Percentiles rank a stretch among this genome's conserved stretches.
Conservation (phyloP, 2,329 filamentous ascomycete genomes). For the Penicillium hesseltinei region DNA sequence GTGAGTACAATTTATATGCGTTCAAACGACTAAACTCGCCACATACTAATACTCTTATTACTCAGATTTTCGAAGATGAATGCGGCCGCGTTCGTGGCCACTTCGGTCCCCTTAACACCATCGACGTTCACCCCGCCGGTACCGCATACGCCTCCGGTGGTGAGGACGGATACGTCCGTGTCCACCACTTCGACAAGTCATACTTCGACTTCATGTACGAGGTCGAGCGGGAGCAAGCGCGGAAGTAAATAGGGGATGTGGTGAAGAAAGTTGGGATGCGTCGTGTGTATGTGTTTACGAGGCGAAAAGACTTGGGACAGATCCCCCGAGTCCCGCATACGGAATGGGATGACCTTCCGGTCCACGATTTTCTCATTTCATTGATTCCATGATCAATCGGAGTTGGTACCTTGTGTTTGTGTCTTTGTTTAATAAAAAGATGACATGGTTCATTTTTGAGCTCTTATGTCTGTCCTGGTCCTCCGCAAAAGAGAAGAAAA, state of each 20-base stretch:
- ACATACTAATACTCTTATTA: neutral
- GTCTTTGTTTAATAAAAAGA: slow-evolving; percentile 38
- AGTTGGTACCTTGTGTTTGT: slow-evolving; percentile 39
- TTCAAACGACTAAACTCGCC: neutral
- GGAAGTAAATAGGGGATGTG: slow-evolving; percentile 37
- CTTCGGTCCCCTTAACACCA: slow-evolving; percentile 95
- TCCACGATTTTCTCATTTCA: slow-evolving; percentile 38
- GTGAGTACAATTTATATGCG: slow-evolving; percentile 28
- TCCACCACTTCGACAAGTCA: slow-evolving; percentile 97
- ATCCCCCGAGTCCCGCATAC: slow-evolving; percentile 27
- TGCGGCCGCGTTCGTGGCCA: slow-evolving; percentile 95
- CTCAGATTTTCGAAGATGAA: slow-evolving; percentile 83
- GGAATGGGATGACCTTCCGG: slow-evolving; percentile 32
- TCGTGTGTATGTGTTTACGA: slow-evolving; percentile 40
- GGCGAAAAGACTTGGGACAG: slow-evolving; percentile 30
- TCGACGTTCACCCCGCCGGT: slow-evolving; percentile 87
- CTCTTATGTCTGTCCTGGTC: slow-evolving; percentile 15
- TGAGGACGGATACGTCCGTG: slow-evolving; percentile 96
- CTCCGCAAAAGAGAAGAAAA: slow-evolving; percentile 20
- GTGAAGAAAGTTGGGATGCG: slow-evolving; percentile 26
- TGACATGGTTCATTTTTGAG: slow-evolving; percentile 28
- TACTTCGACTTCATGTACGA: slow-evolving; percentile 99
- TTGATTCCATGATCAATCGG: slow-evolving; percentile 42
- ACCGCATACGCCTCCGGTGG: slow-evolving; percentile 92
- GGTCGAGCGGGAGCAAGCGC: slow-evolving; percentile 78